Evolutionary conservation across 208 protist genomes (phyloP), one percentile per base, ranked within the genome.

Genomic region (Herpetomonas tarakana): DNA sequence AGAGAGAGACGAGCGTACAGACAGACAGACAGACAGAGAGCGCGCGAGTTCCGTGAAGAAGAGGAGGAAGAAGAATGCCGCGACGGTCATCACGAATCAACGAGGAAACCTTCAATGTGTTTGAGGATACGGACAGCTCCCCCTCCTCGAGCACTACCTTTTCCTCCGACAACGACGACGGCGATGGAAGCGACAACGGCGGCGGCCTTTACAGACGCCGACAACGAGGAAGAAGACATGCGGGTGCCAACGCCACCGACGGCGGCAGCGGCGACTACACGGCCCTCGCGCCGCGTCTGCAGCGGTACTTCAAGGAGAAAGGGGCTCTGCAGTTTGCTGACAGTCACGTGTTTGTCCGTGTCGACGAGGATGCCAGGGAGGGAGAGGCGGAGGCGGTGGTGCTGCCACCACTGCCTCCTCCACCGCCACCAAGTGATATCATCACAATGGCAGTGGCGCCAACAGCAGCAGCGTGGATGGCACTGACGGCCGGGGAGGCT

Each of bases 61-160:
- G n/a, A n/a, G n/a, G n/a, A n/a, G n/a, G n/a, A n/a, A n/a, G n/a
- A n/a, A n/a, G n/a, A n/a, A n/a, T n/a, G n/a, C n/a, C n/a, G n/a
- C n/a, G n/a, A n/a, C n/a, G n/a, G n/a, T n/a, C n/a, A n/a, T n/a
- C n/a, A n/a, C n/a, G n/a, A n/a, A n/a, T n/a, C n/a, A n/a, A n/a
- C 9, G 35, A 41, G 35, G 35, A 41, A 41, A 11, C 28, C 24
- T 24, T 61, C 18, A 35, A 35, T 38, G 56, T 61, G 16, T 61
- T 61, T 24, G 44, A 61, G 21, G 56, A 61, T 3, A 61, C 56
- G 51, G 56, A 61, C 9, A 41, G 25, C 56, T 50, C 38, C 56
- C 26, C 19, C 3, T 49, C 53, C 35, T 61, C 56, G 7, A 38
- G 41, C 21, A 31, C 35, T 14, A 41, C 9, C 35, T 41, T 14